A percentile compares a stretch with the other conserved stretches of the same genome.
Conservation (phyloP, 2,329 filamentous ascomycete genomes). For the Talaromyces verruculosus region DNA sequence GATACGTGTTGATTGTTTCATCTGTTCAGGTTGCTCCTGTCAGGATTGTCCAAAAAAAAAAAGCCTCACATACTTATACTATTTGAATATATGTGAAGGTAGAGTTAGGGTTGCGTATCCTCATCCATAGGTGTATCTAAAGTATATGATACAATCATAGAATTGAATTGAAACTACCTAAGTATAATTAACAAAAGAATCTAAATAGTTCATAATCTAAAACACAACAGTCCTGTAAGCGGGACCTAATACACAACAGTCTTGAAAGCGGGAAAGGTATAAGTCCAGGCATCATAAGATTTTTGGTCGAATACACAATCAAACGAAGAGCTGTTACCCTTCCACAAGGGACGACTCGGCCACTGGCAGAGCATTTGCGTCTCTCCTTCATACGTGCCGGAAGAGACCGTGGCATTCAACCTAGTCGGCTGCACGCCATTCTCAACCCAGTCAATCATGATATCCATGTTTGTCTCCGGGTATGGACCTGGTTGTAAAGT, state of each 20-base stretch:
- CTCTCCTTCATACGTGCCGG: not conserved
- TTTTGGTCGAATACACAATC: not conserved
- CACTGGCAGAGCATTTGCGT: not conserved
- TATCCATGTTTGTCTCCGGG: constrained; percentile 46
- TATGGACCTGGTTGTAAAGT: constrained; percentile 43
- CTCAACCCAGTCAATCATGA: constrained; percentile 54
- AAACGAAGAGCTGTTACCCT: not conserved
- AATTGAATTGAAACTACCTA: not conserved
- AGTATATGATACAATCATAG: not conserved
- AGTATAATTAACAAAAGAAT: not conserved
- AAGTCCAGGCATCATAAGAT: not conserved
- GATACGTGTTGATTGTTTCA: not conserved
- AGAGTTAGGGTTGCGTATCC: not conserved
- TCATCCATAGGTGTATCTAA: not conserved
- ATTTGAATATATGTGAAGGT: not conserved
- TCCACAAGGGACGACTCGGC: not conserved
- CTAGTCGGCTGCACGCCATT: constrained; percentile 44
- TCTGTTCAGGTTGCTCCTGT: not conserved
- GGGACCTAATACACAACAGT: not conserved
- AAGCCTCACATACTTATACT: not conserved
- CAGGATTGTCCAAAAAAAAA: not conserved
- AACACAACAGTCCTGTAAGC: not conserved
- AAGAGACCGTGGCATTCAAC: constrained; percentile 40
- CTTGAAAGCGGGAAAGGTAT: not conserved
- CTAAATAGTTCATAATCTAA: not conserved